A percentile compares a stretch with the other conserved stretches of the same genome.
These are phyloP conservation scores for Taphrina deformans DNA, from an alignment of 1,139 yeast genomes.

Conservation along the genomic window DNA sequence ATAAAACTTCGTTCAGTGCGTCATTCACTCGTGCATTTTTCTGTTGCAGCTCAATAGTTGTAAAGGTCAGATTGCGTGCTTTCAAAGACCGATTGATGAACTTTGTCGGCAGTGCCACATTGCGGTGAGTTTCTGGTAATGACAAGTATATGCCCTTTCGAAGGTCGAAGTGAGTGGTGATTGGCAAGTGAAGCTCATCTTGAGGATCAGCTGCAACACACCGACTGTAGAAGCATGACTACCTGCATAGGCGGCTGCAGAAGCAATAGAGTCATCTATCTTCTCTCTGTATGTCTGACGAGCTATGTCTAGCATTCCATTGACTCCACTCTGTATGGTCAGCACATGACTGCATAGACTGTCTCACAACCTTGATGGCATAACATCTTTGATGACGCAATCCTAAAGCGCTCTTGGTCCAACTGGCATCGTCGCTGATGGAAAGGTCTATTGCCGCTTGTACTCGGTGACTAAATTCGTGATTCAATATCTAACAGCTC, in stretches of 20 bases:
- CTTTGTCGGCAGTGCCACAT: constrained; percentile 43
- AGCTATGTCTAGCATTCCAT: constrained; percentile 53
- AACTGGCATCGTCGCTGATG: constrained; percentile 50
- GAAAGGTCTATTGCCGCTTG: constrained; percentile 43
- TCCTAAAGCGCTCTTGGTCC: constrained; percentile 50
- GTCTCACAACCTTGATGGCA: constrained; percentile 44
- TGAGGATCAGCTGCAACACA: constrained; percentile 22
- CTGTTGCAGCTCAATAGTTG: constrained; percentile 51
- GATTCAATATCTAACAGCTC: not conserved
- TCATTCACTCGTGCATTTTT: constrained; percentile 49
- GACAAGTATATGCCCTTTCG: constrained; percentile 48
- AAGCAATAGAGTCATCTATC: constrained; percentile 46
- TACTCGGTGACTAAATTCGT: constrained; percentile 41
- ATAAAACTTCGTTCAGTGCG: constrained; percentile 48
- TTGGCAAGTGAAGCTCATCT: constrained; percentile 40
- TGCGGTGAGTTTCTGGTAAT: constrained; percentile 37
- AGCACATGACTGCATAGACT: constrained; percentile 35
- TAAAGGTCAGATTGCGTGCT: constrained; percentile 47
- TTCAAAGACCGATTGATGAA: constrained; percentile 48
- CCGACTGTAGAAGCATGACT: not conserved
- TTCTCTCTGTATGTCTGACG: constrained; percentile 49
- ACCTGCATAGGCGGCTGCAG: constrained; percentile 38
- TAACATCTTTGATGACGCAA: constrained; percentile 51
- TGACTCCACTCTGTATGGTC: constrained; percentile 44
- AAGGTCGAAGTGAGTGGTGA: constrained; percentile 47